phyloP scores from a whole-genome alignment of 2,329 filamentous ascomycete genomes.

The Pseudopithomyces chartarum region DNA sequence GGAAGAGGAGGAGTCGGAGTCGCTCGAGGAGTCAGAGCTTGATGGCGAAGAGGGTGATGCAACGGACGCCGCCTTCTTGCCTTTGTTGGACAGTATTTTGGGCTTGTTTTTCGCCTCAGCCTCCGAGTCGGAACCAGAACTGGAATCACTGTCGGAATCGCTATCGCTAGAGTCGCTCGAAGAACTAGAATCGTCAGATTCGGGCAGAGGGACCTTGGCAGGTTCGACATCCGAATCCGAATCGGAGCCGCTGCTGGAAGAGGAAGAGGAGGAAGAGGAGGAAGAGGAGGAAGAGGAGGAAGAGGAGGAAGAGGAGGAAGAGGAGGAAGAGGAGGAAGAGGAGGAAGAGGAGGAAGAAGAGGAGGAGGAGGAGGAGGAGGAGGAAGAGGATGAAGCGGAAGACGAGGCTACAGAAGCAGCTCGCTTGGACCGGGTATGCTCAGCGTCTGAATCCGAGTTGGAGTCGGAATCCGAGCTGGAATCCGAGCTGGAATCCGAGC shows the following conservation, averaged over 20 bases:
- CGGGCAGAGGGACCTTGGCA: conserved; percentile 34
- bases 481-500: conserved; percentile 29
- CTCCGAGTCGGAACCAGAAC: conserved; percentile 34
- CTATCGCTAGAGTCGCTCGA: conserved; percentile 33
- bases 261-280: conserved; percentile 26
- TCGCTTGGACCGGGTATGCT: conserved; percentile 17
- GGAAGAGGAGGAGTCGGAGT: conserved; percentile 27
- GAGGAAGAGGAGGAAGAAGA: conserved; percentile 25
- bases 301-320: too few relatives aligned
- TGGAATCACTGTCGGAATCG: conserved; percentile 30
- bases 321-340: conserved; percentile 23
- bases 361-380: too few relatives aligned
- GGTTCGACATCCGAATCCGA: conserved; percentile 29
- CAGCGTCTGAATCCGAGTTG: conserved; percentile 42
- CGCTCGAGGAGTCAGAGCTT: conserved; percentile 33
- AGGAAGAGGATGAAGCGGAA: conserved; percentile 27
- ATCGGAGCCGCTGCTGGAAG: conserved; percentile 26
- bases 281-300: conserved; percentile 30
- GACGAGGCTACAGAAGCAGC: conserved; percentile 26
- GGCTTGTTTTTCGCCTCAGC: conserved; percentile 15
- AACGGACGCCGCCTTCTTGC: conserved; percentile 20
- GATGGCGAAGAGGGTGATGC: conserved; percentile 39
- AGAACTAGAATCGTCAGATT: conserved; percentile 29
- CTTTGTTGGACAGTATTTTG: conserved; percentile 18
- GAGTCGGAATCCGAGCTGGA: conserved; percentile 35